These are phyloP conservation scores for Acer negundo DNA, from an alignment of 345 rosid genomes.

Conservation along the genomic window DNA sequence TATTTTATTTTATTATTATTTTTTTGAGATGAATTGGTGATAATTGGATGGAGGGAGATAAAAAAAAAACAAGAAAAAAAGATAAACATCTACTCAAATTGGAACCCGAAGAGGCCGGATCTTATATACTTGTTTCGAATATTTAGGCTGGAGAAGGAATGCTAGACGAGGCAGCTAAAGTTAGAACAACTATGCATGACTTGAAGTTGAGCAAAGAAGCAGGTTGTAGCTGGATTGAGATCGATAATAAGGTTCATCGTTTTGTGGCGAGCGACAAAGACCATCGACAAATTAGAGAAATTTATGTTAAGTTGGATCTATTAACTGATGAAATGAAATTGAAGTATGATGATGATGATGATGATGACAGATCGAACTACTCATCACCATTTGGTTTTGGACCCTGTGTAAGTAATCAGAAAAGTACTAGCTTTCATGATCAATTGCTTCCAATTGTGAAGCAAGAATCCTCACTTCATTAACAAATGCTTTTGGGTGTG, in stretches of 20 bases:
- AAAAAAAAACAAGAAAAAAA: too few relatives aligned
- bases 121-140: conserved; percentile 36
- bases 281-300: conserved; percentile 33
- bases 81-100: conserved; percentile 32
- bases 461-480: background rate
- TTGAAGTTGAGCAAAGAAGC: conserved; percentile 30
- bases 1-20: too few relatives aligned
- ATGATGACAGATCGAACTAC: background rate
- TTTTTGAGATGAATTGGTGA: too few relatives aligned
- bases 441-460: background rate
- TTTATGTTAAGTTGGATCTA: conserved; percentile 32
- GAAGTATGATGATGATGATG: background rate
- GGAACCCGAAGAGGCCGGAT: conserved; percentile 33
- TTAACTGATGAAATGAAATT: conserved; percentile 29
- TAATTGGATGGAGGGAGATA: too few relatives aligned
- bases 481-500: too few relatives aligned
- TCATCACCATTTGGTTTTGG: conserved; percentile 18
- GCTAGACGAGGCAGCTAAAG: conserved; percentile 30
- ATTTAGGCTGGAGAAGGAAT: conserved; percentile 29
- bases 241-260: conserved; percentile 29
- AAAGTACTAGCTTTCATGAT: background rate
- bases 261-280: conserved; percentile 33
- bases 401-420: background rate
- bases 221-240: conserved; percentile 44
- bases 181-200: conserved; percentile 33